These are phyloP conservation scores for Cryptococcus neoformans DNA, from an alignment of 1,284 basidiomycete genomes.

Conservation along the genomic window DNA sequence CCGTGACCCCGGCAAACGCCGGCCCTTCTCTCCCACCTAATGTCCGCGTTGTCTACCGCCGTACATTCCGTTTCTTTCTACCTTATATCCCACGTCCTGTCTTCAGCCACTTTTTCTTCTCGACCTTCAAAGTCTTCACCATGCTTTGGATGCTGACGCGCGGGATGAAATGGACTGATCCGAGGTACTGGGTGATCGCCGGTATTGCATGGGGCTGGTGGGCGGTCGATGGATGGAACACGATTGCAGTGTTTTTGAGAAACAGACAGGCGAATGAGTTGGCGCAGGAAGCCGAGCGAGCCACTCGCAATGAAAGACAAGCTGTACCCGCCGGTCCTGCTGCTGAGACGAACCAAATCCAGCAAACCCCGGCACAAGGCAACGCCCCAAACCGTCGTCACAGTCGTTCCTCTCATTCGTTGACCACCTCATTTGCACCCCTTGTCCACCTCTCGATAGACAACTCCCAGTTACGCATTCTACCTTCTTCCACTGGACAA, in stretches of 20 bases:
- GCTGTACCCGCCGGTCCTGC: neutral
- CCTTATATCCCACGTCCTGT: constrained; percentile 15
- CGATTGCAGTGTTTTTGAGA: neutral
- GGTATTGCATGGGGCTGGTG: constrained; percentile 31
- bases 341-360: neutral
- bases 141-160: constrained; percentile 43
- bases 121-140: constrained; percentile 23
- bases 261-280: neutral
- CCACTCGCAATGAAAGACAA: neutral
- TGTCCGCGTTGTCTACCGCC: neutral
- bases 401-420: constrained; percentile 14
- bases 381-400: neutral
- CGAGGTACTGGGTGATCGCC: constrained; percentile 33
- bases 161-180: constrained; percentile 33
- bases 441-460: constrained; percentile 21
- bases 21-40: neutral
- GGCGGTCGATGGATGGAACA: constrained; percentile 17
- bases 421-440: constrained; percentile 3
- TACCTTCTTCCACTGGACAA: constrained; percentile 1
- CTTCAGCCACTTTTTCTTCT: constrained; percentile 31
- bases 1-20: constrained; percentile 3
- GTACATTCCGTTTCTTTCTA: constrained; percentile 2
- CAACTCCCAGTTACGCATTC: constrained; percentile 25
- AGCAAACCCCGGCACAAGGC: neutral
- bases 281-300: neutral